Evolutionary conservation across 306 rosid genomes (phyloP), one percentile per base, ranked within the genome.

Genomic region (Begonia masoniana): DNA sequence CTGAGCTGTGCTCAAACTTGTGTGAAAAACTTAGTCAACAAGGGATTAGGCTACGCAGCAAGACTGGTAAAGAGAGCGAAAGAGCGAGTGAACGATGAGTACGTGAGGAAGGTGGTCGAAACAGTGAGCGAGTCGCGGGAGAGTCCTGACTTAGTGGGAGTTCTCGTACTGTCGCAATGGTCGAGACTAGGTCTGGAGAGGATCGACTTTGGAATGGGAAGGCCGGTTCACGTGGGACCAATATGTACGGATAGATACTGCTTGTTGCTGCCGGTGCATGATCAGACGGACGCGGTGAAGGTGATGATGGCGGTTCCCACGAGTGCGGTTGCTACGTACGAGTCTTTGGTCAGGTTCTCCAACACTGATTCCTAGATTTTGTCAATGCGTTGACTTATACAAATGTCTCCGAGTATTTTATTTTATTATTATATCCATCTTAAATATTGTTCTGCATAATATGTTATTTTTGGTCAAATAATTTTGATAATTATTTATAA

Each of bases 111-210:
- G 13, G 88, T 89, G 73, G 47, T 49, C 15, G 83, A 80, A 67
- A 62, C 64, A 47, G 85, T 89, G 55, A 59, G 82, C 43, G 80
- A 72, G 80, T 66, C 67, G 14, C 69, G 67, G n/a, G 78, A 80
- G 74, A 7, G 73, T 75, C 94, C 94, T 0, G 97, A 85, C 77
- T 76, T 69, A 50, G 94, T 82, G 6, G 97, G 97, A 10, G 95
- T 85, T 26, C 59, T 89, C 56, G 77, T 89, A 13, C 12, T 89
- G 52, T 74, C 97, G 1, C 95, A 85, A 63, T 89, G 97, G 97
- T 89, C 97, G 57, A 81, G 95, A 71, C 45, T 89, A 63, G 97
- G 95, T 0, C 50, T 89, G 10, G 95, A 89, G 41, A 71, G 62
- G 54, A 87, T 89, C 62, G 85, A 89, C 64, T 56, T 85, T 0